These are phyloP conservation scores for Stereocaulon alpinum DNA, from an alignment of 495 filamentous ascomycete species.

Conservation along the genomic window DNA sequence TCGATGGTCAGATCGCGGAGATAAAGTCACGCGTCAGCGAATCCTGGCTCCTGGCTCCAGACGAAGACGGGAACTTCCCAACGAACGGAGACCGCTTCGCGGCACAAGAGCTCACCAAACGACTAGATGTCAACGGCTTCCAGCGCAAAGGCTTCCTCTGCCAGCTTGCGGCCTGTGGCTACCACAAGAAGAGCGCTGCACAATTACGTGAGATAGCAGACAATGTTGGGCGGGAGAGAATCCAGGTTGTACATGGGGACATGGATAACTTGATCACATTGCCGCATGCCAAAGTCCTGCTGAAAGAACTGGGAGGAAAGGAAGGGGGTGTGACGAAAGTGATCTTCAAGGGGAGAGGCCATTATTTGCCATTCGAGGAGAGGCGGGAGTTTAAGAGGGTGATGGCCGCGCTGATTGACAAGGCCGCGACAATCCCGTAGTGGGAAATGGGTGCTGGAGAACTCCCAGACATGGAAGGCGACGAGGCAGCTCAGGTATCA, in stretches of 20 bases:
- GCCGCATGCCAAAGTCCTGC: constrained; percentile 48
- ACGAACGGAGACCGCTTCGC: constrained; percentile 70
- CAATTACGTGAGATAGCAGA: constrained; percentile 55
- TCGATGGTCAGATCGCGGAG: constrained; percentile 45
- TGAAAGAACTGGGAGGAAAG: constrained; percentile 36
- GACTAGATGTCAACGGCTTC: constrained; percentile 42
- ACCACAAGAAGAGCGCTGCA: constrained; percentile 57
- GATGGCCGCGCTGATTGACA: constrained; percentile 41
- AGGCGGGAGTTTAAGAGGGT: constrained; percentile 46
- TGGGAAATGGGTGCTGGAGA: not conserved
- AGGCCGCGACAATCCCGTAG: not conserved
- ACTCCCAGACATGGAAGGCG: not conserved
- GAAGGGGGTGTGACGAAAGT: constrained; percentile 35
- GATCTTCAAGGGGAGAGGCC: constrained; percentile 56
- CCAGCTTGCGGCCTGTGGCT: constrained; percentile 66
- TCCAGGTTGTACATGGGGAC: constrained; percentile 65
- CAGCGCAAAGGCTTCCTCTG: constrained; percentile 57
- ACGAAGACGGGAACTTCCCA: constrained; percentile 50
- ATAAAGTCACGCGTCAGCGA: constrained; percentile 44
- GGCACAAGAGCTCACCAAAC: constrained; percentile 62
- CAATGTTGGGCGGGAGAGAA: constrained; percentile 56
- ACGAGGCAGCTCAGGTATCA: too few species aligned
- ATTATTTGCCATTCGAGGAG: constrained; percentile 55
- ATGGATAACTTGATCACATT: constrained; percentile 61
- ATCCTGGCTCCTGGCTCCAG: constrained; percentile 48